Conservation (phyloP, 192 early-diverging fungal species). For the Backusella psychrophila region DNA sequence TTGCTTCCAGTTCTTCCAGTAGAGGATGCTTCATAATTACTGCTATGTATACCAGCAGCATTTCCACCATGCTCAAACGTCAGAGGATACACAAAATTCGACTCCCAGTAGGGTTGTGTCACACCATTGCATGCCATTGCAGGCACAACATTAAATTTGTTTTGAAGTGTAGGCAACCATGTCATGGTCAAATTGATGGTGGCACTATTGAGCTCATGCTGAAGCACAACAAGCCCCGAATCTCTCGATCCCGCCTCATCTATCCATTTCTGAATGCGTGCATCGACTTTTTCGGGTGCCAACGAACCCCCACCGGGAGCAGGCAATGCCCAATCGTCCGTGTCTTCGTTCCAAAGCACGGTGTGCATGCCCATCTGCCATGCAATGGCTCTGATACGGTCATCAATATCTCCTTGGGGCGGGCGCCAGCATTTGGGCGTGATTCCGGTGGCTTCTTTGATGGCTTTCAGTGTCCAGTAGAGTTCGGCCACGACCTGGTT, state of each 20-base stretch:
- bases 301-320: constrained; percentile 27
- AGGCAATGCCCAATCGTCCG: constrained; percentile 42
- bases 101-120: constrained; percentile 40
- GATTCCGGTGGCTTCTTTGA: constrained; percentile 42
- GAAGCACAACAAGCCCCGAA: constrained; percentile 28
- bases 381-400: constrained; percentile 38
- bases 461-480: constrained; percentile 32
- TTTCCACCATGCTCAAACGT: background rate
- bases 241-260: constrained; percentile 6
- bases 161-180: constrained; percentile 37
- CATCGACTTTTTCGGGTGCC: constrained; percentile 19
- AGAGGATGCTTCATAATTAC: background rate
- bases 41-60: background rate
- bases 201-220: constrained; percentile 41
- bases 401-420: constrained; percentile 45
- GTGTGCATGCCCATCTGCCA: constrained; percentile 23
- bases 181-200: constrained; percentile 39
- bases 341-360: constrained; percentile 23
- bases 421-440: constrained; percentile 44
- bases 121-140: constrained; percentile 31
- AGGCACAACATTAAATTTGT: constrained; percentile 30
- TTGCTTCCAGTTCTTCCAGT: background rate
- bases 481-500: constrained; percentile 51
- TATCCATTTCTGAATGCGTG: constrained; percentile 33
- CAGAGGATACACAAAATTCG: constrained; percentile 26